Conservation (phyloP, 2,329 filamentous ascomycete genomes). For the Colletotrichum cuscutae region DNA sequence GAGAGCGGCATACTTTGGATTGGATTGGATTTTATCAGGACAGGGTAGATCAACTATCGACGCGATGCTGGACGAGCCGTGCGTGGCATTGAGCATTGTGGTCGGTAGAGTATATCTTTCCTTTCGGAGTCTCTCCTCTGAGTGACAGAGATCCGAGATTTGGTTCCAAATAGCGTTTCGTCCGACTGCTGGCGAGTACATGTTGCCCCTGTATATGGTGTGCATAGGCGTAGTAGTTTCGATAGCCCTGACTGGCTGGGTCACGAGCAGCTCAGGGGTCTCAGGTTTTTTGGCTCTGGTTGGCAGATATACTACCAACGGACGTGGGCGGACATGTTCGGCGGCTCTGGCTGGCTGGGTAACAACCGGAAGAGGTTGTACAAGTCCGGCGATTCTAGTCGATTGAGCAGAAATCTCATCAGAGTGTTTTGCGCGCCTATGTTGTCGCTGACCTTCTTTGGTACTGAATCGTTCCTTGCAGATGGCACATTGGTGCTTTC, state of each 20-base stretch:
- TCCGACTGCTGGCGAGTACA: background rate
- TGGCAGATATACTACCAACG: too few relatives aligned
- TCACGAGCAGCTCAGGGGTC: too few relatives aligned
- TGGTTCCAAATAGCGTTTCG: background rate
- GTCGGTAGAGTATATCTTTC: background rate
- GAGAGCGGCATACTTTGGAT: background rate
- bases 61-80: background rate
- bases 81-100: background rate
- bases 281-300: too few relatives aligned
- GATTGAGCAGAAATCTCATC: too few relatives aligned
- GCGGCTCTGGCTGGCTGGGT: background rate
- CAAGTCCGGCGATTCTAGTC: background rate
- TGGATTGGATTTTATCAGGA: background rate
- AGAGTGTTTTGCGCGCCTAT: background rate
- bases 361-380: background rate
- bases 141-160: background rate
- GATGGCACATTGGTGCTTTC: background rate
- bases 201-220: background rate
- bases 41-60: background rate
- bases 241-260: background rate
- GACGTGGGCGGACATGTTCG: background rate
- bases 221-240: too few relatives aligned
- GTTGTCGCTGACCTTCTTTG: background rate
- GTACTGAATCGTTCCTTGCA: background rate
- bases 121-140: background rate